Percentiles rank a stretch among this genome's conserved stretches.
Conservation (phyloP, 768 basidiomycete species). For the Tubosaeta sp. region DNA sequence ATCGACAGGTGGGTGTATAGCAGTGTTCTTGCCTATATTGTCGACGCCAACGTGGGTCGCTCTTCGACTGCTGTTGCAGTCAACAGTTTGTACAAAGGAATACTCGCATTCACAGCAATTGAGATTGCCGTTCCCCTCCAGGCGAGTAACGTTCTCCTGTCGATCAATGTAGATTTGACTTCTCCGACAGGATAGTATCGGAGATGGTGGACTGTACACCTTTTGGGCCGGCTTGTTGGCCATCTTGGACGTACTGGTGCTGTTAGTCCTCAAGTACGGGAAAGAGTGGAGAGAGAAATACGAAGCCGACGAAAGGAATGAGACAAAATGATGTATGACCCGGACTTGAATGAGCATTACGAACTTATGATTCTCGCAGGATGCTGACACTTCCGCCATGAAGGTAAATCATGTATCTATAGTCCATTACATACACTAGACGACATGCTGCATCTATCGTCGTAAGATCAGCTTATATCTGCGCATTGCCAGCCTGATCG, state of each 20-base stretch:
- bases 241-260: conserved; percentile 48
- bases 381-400: too few species aligned
- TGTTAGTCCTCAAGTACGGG: conserved; percentile 61
- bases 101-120: conserved; percentile 60
- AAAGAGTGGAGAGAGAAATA: conserved; percentile 49
- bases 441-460: too few species aligned
- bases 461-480: conserved; percentile 31
- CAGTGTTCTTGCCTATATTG: conserved; percentile 77
- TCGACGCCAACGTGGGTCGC: conserved; percentile 80
- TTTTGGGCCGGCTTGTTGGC: conserved; percentile 58
- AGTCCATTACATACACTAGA: too few species aligned
- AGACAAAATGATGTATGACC: too few species aligned
- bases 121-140: conserved; percentile 78
- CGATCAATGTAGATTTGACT: background rate
- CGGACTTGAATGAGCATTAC: too few species aligned
- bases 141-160: conserved; percentile 8
- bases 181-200: conserved; percentile 51
- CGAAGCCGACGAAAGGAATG: background rate
- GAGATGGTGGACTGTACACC: conserved; percentile 79
- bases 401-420: too few species aligned
- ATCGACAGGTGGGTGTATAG: conserved; percentile 53
- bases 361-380: too few species aligned
- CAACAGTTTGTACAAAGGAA: conserved; percentile 74
- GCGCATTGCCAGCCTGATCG: conserved; percentile 49
- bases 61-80: conserved; percentile 73